These are phyloP conservation scores for Vigna radiata DNA, from an alignment of 306 rosid species.

Conservation along the genomic window DNA sequence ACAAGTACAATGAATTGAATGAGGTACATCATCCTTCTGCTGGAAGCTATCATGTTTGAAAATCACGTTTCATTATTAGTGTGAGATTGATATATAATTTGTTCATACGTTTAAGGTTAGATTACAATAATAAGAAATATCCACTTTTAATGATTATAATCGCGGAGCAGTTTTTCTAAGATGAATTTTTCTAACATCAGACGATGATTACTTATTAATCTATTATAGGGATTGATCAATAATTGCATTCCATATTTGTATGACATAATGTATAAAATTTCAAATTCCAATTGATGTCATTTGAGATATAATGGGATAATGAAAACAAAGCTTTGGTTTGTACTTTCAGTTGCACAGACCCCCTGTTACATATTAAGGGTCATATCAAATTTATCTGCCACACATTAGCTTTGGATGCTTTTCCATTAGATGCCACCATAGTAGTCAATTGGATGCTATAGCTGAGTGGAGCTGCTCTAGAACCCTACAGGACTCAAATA, in stretches of 20 bases:
- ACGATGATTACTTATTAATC: slow-evolving; percentile 17
- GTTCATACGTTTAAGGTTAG: slow-evolving; percentile 22
- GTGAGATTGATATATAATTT: slow-evolving; percentile 37
- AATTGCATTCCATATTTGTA: slow-evolving; percentile 41
- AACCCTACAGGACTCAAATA: background rate
- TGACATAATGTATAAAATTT: slow-evolving; percentile 18
- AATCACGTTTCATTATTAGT: background rate
- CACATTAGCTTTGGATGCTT: slow-evolving; percentile 34
- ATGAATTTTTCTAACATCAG: slow-evolving; percentile 17
- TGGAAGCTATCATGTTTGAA: slow-evolving; percentile 9
- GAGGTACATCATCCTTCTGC: background rate
- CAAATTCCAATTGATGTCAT: slow-evolving; percentile 1
- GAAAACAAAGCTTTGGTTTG: slow-evolving; percentile 7
- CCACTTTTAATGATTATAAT: slow-evolving; percentile 30
- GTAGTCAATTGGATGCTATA: background rate
- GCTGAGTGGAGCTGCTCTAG: background rate
- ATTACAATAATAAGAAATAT: slow-evolving; percentile 22
- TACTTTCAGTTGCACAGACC: slow-evolving; percentile 9
- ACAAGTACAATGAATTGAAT: slow-evolving; percentile 1
- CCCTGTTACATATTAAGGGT: slow-evolving; percentile 8
- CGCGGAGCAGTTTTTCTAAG: slow-evolving; percentile 20
- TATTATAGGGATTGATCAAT: slow-evolving; percentile 16
- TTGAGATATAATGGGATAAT: slow-evolving; percentile 21
- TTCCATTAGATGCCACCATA: slow-evolving; percentile 17
- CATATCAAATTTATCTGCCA: slow-evolving; percentile 20